Evolutionary conservation across 2,329 filamentous ascomycete genomes (phyloP).

Genomic region (Aurifilum marmelostoma): DNA sequence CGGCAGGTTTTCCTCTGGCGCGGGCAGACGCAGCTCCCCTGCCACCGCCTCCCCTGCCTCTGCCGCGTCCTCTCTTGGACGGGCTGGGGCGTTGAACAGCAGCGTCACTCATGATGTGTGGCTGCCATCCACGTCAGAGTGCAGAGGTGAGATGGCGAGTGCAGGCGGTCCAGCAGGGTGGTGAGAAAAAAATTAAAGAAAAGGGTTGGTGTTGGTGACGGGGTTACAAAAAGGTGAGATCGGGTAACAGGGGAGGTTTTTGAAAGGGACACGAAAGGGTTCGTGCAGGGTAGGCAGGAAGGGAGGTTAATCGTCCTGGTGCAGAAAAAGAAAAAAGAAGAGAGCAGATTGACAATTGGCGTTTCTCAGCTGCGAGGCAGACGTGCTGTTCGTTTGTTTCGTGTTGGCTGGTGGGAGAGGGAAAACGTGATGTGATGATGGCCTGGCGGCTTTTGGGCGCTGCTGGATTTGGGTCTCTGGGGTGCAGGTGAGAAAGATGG

Average conservation of each 20-base stretch:
- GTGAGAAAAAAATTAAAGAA: not conserved
- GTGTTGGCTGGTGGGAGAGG: constrained; percentile 13
- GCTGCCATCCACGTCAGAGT: constrained; percentile 23
- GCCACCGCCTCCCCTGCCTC: constrained; percentile 22
- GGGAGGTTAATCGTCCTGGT: constrained; percentile 3
- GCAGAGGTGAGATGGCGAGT: not conserved
- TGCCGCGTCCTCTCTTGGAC: constrained; percentile 28
- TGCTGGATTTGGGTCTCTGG: constrained; percentile 15
- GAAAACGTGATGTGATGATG: constrained; percentile 23
- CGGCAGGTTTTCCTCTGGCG: constrained; percentile 27
- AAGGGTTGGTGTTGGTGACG: not conserved
- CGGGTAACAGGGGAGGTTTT: not conserved
- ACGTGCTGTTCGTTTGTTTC: not conserved
- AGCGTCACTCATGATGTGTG: constrained; percentile 29
- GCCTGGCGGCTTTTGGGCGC: constrained; percentile 1
- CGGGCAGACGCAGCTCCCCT: constrained; percentile 26
- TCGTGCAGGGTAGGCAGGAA: constrained; percentile 9
- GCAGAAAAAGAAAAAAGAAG: not conserved
- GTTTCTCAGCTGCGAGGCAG: not conserved
- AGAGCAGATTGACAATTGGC: not conserved
- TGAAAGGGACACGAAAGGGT: constrained; percentile 14
- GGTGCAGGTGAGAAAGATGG: not conserved
- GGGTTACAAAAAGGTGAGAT: constrained; percentile 20
- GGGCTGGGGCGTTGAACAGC: constrained; percentile 29
- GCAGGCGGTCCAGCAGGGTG: not conserved